Percentiles rank a stretch among this genome's conserved stretches.
Conservation (phyloP, 2,329 filamentous ascomycete species). For the Penicillium brevicompactum region DNA sequence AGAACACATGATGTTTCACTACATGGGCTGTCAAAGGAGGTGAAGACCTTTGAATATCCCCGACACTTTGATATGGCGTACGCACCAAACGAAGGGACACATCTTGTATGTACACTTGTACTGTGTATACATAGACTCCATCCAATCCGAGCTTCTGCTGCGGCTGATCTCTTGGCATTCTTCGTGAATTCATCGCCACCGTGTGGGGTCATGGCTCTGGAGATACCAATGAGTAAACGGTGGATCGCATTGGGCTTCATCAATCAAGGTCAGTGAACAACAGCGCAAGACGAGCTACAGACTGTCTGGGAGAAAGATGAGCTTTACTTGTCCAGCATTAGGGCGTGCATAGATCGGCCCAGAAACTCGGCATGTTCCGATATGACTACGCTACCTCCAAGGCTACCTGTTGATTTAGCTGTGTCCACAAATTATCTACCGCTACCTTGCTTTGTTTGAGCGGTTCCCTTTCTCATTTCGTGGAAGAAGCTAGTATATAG, state of each 20-base stretch:
- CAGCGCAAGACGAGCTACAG: not conserved
- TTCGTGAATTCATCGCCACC: not conserved
- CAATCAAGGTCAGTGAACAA: not conserved
- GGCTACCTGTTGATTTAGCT: not conserved
- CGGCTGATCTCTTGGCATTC: conserved; percentile 11
- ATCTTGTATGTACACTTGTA: not conserved
- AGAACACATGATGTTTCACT: not conserved
- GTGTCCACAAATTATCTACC: too few species aligned
- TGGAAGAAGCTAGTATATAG: too few species aligned
- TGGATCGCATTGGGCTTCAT: not conserved
- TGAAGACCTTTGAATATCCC: not conserved
- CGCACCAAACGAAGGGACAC: not conserved
- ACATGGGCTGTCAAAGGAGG: not conserved
- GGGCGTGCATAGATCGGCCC: not conserved
- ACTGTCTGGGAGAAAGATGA: not conserved
- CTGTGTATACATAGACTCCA: not conserved
- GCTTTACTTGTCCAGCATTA: not conserved
- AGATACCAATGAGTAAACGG: not conserved
- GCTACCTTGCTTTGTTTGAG: too few species aligned
- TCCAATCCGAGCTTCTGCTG: conserved; percentile 1
- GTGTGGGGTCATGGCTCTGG: not conserved
- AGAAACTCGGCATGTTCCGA: not conserved
- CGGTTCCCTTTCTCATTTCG: too few species aligned
- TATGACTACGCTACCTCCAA: not conserved
- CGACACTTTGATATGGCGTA: not conserved